A percentile compares a stretch with the other conserved stretches of the same genome.
phyloP scores from a whole-genome alignment of 2,329 filamentous ascomycete genomes.

The Chrysoporthe puriensis region DNA sequence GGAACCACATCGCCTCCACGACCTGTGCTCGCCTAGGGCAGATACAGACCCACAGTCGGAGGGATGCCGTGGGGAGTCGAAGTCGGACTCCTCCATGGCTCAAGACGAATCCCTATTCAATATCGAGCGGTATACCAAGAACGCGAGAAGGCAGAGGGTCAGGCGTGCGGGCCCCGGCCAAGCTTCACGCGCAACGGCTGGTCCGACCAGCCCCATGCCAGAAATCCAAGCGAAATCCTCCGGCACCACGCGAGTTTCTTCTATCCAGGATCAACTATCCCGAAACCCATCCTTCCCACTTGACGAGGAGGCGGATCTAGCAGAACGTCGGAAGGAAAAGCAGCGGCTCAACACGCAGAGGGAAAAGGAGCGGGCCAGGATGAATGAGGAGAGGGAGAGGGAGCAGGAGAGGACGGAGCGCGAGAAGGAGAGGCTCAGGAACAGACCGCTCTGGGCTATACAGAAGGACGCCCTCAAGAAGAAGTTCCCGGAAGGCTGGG shows the following conservation, averaged over 20 bases:
- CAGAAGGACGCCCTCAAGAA: constrained; percentile 75
- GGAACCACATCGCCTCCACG: neutral
- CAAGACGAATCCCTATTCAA: constrained; percentile 6
- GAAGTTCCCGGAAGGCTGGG: constrained; percentile 85
- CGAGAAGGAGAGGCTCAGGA: constrained; percentile 30
- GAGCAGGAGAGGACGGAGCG: constrained; percentile 35
- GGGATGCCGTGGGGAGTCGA: neutral
- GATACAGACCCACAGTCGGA: neutral
- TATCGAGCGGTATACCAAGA: neutral
- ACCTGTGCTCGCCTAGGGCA: neutral
- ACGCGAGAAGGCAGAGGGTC: neutral
- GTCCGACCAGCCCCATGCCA: neutral
- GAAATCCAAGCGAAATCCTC: neutral
- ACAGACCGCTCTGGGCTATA: constrained; percentile 62
- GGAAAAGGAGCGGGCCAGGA: constrained; percentile 35
- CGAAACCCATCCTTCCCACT: neutral
- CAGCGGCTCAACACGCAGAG: constrained; percentile 46
- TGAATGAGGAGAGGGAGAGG: constrained; percentile 36
- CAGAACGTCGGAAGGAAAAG: constrained; percentile 40
- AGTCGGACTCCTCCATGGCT: too few species aligned
- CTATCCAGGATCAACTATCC: neutral
- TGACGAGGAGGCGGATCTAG: neutral
- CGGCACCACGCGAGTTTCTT: neutral
- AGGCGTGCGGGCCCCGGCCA: neutral
- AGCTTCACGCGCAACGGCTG: neutral